Percentiles rank a stretch among this genome's conserved stretches.
These are phyloP conservation scores for Solanum virginianum DNA, from an alignment of 257 asterid genomes.

Conservation along the genomic window DNA sequence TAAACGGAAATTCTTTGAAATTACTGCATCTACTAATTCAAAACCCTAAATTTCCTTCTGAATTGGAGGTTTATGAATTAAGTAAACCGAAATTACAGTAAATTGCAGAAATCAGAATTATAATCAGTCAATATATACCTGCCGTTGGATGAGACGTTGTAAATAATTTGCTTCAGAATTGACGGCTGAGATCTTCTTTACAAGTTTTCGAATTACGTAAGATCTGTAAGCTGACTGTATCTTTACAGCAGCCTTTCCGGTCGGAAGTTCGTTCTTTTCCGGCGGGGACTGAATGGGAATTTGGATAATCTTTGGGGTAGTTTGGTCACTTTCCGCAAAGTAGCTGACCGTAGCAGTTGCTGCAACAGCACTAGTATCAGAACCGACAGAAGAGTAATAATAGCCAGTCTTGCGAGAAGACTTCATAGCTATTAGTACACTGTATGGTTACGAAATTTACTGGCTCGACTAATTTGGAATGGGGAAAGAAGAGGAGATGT, in stretches of 20 bases:
- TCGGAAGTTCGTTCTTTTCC: background rate
- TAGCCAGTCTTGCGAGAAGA: slow-evolving; percentile 15
- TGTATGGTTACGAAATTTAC: background rate
- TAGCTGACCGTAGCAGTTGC: slow-evolving; percentile 20
- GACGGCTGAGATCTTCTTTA: slow-evolving; percentile 57
- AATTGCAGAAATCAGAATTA: background rate
- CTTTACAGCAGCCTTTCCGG: slow-evolving; percentile 37
- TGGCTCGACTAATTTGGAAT: background rate
- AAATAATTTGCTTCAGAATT: slow-evolving; percentile 63
- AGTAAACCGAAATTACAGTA: background rate
- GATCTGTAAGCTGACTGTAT: slow-evolving; percentile 75
- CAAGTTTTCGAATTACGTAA: slow-evolving; percentile 42
- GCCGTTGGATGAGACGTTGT: slow-evolving; percentile 69
- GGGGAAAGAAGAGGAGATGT: background rate
- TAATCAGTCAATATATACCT: slow-evolving; percentile 17
- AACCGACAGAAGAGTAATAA: background rate
- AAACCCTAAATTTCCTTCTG: background rate
- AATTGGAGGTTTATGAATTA: too few relatives aligned
- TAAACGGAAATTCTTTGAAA: too few relatives aligned
- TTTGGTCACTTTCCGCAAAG: slow-evolving; percentile 21
- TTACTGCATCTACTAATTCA: background rate
- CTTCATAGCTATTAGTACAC: slow-evolving; percentile 11
- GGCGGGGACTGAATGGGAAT: slow-evolving; percentile 22
- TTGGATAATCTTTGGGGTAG: slow-evolving; percentile 20
- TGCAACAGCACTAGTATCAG: background rate